These are phyloP conservation scores for Beauveria sp. DNA, from an alignment of 2,329 filamentous ascomycete genomes.

Conservation along the genomic window DNA sequence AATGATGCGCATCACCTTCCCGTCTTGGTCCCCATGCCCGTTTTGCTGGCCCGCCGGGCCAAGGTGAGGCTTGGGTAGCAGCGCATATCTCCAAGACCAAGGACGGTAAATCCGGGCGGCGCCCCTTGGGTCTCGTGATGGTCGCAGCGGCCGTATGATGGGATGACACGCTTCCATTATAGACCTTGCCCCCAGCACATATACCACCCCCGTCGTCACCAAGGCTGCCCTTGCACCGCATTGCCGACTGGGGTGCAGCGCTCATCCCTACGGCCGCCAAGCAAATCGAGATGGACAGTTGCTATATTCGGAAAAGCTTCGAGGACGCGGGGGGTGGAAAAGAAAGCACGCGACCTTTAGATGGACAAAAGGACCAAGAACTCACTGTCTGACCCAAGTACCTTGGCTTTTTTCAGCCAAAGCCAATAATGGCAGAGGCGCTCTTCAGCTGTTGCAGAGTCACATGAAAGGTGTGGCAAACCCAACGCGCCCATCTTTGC, in stretches of 20 bases:
- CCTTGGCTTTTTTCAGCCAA: neutral
- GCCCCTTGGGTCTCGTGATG: neutral
- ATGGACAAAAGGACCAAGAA: neutral
- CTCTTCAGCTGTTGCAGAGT: neutral
- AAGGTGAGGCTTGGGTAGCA: neutral
- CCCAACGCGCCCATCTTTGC: neutral
- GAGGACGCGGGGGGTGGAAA: neutral
- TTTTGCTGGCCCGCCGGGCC: neutral
- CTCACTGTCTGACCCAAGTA: neutral
- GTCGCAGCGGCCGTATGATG: neutral
- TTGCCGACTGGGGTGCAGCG: slow-evolving; percentile 1
- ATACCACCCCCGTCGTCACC: neutral
- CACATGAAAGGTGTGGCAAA: slow-evolving; percentile 1
- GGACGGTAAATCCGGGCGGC: neutral
- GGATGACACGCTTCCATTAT: neutral
- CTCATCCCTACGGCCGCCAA: neutral
- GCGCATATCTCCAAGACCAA: neutral
- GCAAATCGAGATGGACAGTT: slow-evolving; percentile 6
- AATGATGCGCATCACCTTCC: slow-evolving; percentile 2
- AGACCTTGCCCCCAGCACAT: neutral
- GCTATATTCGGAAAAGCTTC: neutral
- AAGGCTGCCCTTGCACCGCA: neutral
- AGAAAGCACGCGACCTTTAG: neutral
- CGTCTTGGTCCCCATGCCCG: neutral
- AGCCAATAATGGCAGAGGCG: neutral